Evolutionary conservation across 345 rosid species (phyloP), one percentile per base, ranked within the genome.

Genomic region (Excoecaria agallocha): DNA sequence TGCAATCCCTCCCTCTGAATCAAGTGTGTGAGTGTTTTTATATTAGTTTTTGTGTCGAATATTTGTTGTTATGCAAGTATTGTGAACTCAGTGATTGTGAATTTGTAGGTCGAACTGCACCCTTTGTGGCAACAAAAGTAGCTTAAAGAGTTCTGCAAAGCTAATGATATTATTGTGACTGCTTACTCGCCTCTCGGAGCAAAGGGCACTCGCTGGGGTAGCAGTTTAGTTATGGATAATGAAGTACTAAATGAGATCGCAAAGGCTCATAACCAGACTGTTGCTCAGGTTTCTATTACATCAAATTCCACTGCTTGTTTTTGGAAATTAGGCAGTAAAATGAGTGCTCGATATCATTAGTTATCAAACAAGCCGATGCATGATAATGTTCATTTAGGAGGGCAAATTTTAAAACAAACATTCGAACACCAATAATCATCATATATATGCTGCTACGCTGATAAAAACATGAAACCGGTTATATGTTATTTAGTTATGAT

Each of bases 121-220:
- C 78, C 80, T 8, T 16, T 80, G 3, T 77, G 86, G 83, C 82
- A 75, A 58, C 84, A 77, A 62, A 68, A 68, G 66, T 77, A 75
- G 70, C 74, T 77, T 20, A 63, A 76, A 50, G 76, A 75, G 66
- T 82, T 68, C 39, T 78, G 85, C 71, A 46, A 35, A 49, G 60
- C 30, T 2, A 76, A 76, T 17, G 66, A 65, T 20, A 61, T 79
- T 4, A 19, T 22, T 6, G n/a, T 79, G 22, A 70, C 75, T 30
- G 82, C 78, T n/a, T 73, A 69, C 50, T 73, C 80, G 35, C 82
- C 85, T 67, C 68, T 72, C 4, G 86, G 83, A 37, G n/a, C n/a
- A n/a, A n/a, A n/a, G n/a, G n/a, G n/a, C n/a, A n/a, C n/a, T n/a
- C n/a, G n/a, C n/a, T n/a, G 84, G 80, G 82, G 82, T 25, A 45